These are phyloP conservation scores for Metarhizium brunneum DNA, from an alignment of 2,329 filamentous ascomycete species.

Conservation along the genomic window DNA sequence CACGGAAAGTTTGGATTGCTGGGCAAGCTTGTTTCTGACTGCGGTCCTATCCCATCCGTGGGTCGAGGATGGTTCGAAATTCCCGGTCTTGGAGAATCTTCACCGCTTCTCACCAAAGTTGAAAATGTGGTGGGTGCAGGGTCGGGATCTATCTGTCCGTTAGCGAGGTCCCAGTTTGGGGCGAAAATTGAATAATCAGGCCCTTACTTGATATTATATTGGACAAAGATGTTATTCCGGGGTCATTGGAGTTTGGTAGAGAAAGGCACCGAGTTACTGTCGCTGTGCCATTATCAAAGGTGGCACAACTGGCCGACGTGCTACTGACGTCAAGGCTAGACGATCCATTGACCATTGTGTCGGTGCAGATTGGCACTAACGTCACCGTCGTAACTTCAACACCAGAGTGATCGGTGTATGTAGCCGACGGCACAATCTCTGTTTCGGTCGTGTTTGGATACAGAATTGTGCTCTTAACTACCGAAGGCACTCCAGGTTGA, in stretches of 20 bases:
- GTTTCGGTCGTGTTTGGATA: not conserved
- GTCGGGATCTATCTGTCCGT: not conserved
- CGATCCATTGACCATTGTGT: not conserved
- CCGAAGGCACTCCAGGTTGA: not conserved
- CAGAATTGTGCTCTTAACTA: not conserved
- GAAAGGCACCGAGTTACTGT: not conserved
- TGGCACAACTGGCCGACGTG: not conserved
- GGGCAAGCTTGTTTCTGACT: slow-evolving; percentile 14
- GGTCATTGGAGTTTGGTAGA: not conserved
- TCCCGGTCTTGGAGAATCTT: slow-evolving; percentile 1
- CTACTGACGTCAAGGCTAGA: not conserved
- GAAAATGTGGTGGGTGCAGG: slow-evolving; percentile 5
- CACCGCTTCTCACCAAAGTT: slow-evolving; percentile 6
- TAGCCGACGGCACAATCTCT: not conserved
- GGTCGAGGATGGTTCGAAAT: slow-evolving; percentile 10
- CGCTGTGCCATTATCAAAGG: not conserved
- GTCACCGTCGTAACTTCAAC: not conserved
- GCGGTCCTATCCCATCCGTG: slow-evolving; percentile 1
- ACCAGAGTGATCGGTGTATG: not conserved
- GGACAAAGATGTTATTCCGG: not conserved
- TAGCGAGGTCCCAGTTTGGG: not conserved
- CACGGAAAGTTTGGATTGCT: slow-evolving; percentile 25
- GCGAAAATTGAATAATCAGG: not conserved
- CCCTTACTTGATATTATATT: not conserved
- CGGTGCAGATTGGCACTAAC: not conserved